phyloP scores from a whole-genome alignment of 1,284 basidiomycete genomes.

The Earliella scabrosa region DNA sequence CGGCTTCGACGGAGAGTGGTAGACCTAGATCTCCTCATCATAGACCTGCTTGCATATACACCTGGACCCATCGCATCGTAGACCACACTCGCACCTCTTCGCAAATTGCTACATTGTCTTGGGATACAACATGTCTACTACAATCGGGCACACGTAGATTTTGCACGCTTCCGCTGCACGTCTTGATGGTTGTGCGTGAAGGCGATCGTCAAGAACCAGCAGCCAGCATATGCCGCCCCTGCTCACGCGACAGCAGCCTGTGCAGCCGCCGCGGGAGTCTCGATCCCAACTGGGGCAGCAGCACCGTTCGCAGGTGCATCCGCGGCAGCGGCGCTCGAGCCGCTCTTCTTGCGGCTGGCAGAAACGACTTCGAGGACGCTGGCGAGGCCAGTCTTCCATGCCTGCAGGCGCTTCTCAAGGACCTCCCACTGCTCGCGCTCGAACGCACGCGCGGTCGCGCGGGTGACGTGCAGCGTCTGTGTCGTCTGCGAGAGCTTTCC shows the following conservation, averaged over 20 bases:
- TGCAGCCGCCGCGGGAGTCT: conserved; percentile 26
- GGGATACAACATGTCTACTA: conserved; percentile 24
- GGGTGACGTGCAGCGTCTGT: conserved; percentile 76
- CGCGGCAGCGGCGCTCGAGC: conserved; percentile 5
- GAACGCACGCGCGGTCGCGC: conserved; percentile 81
- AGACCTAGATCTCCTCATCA: not conserved
- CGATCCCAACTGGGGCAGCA: conserved; percentile 16
- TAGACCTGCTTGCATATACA: too few relatives aligned
- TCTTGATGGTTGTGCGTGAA: too few relatives aligned
- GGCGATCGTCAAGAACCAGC: too few relatives aligned
- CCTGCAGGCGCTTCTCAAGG: conserved; percentile 76
- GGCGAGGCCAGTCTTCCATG: conserved; percentile 80
- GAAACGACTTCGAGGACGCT: conserved; percentile 73
- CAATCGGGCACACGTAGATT: conserved; percentile 18
- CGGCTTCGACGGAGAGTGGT: conserved; percentile 87
- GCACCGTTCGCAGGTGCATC: not conserved
- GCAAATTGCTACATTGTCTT: conserved; percentile 15
- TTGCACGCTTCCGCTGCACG: not conserved
- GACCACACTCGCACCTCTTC: conserved; percentile 15
- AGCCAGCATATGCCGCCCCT: not conserved
- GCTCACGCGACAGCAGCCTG: conserved; percentile 29
- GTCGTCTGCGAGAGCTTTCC: conserved; percentile 88
- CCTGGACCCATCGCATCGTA: too few relatives aligned
- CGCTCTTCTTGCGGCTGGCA: conserved; percentile 54
- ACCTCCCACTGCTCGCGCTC: conserved; percentile 83